Conservation (phyloP, 2,329 filamentous ascomycete genomes). For the Colletotrichum lini region DNA sequence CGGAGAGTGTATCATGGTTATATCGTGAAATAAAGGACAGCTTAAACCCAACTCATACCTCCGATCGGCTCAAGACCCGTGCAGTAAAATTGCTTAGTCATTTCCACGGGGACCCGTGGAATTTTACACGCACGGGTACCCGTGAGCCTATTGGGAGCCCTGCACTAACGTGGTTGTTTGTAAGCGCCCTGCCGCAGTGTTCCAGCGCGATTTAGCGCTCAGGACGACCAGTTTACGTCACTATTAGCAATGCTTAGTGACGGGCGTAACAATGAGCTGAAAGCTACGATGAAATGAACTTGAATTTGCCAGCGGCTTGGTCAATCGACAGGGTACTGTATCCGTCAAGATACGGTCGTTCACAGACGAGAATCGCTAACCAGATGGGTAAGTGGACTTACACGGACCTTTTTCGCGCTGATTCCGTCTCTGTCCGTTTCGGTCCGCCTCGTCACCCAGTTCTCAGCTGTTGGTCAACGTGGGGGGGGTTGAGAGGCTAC, state of each 20-base stretch:
- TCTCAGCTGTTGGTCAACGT: background rate
- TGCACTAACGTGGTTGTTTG: constrained; percentile 35
- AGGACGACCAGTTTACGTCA: constrained; percentile 50
- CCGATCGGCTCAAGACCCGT: too few relatives aligned
- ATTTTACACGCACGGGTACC: too few relatives aligned
- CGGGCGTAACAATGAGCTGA: background rate
- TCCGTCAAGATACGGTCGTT: background rate
- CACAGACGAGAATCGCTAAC: background rate
- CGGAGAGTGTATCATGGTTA: too few relatives aligned
- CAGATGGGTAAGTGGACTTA: too few relatives aligned
- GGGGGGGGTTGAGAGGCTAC: background rate
- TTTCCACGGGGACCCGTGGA: too few relatives aligned
- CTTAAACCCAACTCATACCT: too few relatives aligned
- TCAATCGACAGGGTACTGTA: background rate
- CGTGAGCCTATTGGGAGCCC: too few relatives aligned
- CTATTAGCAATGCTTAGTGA: constrained; percentile 49
- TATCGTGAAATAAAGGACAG: too few relatives aligned
- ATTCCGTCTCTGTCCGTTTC: background rate
- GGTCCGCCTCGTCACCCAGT: background rate
- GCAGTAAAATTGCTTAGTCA: too few relatives aligned
- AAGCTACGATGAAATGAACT: background rate
- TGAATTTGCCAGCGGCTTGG: background rate
- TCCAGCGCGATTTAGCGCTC: constrained; percentile 3
- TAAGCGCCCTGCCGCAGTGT: constrained; percentile 22
- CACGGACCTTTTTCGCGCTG: background rate